Percentiles rank a stretch among this genome's conserved stretches.
phyloP scores from a whole-genome alignment of 2,329 filamentous ascomycete species.

The Magnaporthiopsis poae region DNA sequence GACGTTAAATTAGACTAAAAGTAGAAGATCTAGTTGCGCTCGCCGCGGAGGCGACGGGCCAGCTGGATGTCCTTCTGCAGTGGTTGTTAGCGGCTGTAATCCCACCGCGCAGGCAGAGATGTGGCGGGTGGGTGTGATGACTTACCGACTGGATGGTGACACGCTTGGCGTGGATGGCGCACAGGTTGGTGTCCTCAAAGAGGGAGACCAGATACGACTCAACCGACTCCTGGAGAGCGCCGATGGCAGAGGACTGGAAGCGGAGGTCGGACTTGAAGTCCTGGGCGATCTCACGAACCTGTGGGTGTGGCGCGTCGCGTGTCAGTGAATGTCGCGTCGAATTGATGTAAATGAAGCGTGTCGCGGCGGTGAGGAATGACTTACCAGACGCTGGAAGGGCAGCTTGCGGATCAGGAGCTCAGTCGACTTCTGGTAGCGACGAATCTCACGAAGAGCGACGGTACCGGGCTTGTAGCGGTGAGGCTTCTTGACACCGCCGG shows the following conservation, averaged over 20 bases:
- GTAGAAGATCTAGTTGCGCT: constrained; percentile 60
- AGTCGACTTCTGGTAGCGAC: constrained; percentile 94
- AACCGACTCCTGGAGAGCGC: constrained; percentile 86
- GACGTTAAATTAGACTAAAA: constrained; percentile 13
- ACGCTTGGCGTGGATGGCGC: constrained; percentile 90
- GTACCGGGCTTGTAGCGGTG: constrained; percentile 85
- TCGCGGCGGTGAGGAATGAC: constrained; percentile 17
- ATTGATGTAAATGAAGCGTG: neutral
- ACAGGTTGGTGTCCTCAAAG: constrained; percentile 94
- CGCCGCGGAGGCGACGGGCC: constrained; percentile 85
- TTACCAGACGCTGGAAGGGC: constrained; percentile 87
- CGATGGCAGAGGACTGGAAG: constrained; percentile 97
- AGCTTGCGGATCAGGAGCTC: constrained; percentile 95
- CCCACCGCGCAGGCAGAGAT: too few relatives aligned
- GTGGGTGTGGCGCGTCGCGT: constrained; percentile 6
- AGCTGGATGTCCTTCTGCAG: constrained; percentile 97
- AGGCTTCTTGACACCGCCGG: constrained; percentile 94
- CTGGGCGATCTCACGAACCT: constrained; percentile 87
- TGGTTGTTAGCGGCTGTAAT: constrained; percentile 24
- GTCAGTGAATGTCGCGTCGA: constrained; percentile 11
- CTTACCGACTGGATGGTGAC: constrained; percentile 79
- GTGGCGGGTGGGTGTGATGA: constrained; percentile 11
- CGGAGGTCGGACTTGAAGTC: constrained; percentile 92
- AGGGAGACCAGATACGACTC: constrained; percentile 92
- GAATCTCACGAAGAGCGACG: constrained; percentile 95